phyloP scores from a whole-genome alignment of 176 grass and related monocot genomes.

The Oryza longistaminata region DNA sequence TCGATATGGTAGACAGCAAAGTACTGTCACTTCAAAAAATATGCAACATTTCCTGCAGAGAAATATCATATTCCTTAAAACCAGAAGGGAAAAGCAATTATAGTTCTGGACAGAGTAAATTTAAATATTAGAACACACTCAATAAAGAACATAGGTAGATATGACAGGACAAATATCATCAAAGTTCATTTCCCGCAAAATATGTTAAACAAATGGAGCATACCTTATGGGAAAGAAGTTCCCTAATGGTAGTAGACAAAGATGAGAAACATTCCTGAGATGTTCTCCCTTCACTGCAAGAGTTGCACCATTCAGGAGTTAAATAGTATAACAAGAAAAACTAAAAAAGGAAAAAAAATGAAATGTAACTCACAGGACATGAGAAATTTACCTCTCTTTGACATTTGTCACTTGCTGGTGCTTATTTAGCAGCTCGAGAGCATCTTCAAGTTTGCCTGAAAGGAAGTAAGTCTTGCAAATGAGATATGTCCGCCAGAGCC shows the following conservation, averaged over 20 bases:
- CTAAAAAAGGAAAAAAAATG: background rate
- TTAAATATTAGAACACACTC: background rate
- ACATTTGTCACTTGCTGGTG: slow-evolving; percentile 55
- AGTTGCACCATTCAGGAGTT: slow-evolving; percentile 41
- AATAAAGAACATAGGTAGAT: slow-evolving; percentile 20
- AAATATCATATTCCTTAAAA: background rate
- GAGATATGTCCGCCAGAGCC: slow-evolving; percentile 58
- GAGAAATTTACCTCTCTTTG: slow-evolving; percentile 51
- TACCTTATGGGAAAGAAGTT: slow-evolving; percentile 90
- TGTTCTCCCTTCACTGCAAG: slow-evolving; percentile 36
- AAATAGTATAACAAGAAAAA: slow-evolving; percentile 41
- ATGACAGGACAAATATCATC: slow-evolving; percentile 28
- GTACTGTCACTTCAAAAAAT: background rate
- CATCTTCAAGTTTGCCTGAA: slow-evolving; percentile 84
- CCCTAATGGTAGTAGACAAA: slow-evolving; percentile 47
- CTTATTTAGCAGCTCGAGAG: slow-evolving; percentile 78
- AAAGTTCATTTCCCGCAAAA: background rate
- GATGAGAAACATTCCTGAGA: slow-evolving; percentile 56
- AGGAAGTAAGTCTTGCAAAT: slow-evolving; percentile 89
- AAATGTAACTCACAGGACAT: slow-evolving; percentile 11
- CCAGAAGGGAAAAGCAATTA: background rate
- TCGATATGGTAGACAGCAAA: background rate
- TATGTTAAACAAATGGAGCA: slow-evolving; percentile 27
- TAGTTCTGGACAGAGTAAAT: background rate
- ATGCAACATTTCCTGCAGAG: slow-evolving; percentile 5